Conservation (phyloP, 148 eudicot genomes). For the Beta vulgaris region DNA sequence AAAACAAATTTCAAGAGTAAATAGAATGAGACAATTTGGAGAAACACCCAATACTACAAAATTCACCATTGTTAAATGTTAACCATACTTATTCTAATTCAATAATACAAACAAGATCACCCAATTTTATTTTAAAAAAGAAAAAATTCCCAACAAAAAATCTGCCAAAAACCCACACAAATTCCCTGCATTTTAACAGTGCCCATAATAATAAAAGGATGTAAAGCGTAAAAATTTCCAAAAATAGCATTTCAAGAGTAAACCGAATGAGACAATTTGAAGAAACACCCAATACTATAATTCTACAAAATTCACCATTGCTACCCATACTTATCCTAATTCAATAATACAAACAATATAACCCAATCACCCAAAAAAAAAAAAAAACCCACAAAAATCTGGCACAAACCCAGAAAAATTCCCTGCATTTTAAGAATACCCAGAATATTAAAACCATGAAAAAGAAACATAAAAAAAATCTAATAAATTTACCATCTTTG, state of each 20-base stretch:
- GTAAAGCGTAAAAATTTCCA: no score
- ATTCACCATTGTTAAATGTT: no score
- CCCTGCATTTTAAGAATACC: neutral
- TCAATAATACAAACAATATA: neutral
- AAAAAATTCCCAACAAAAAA: no score
- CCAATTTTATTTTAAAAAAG: no score
- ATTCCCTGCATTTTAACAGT: neutral
- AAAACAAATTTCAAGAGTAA: no score
- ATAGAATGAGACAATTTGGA: neutral
- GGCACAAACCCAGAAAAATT: conserved; percentile 13
- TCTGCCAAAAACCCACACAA: neutral
- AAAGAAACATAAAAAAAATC: neutral
- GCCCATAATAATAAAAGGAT: neutral
- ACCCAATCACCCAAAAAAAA: neutral
- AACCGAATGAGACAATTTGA: neutral
- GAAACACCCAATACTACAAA: neutral
- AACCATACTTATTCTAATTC: neutral
- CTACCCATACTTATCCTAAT: neutral
- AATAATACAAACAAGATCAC: no score
- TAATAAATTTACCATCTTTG: conserved; percentile 38
- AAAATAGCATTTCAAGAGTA: no score
- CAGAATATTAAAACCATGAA: conserved; percentile 4
- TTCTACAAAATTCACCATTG: neutral
- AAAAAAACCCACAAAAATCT: neutral
- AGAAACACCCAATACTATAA: neutral